Conservation (phyloP, 768 basidiomycete species). For the Agrocybe chaxingu region DNA sequence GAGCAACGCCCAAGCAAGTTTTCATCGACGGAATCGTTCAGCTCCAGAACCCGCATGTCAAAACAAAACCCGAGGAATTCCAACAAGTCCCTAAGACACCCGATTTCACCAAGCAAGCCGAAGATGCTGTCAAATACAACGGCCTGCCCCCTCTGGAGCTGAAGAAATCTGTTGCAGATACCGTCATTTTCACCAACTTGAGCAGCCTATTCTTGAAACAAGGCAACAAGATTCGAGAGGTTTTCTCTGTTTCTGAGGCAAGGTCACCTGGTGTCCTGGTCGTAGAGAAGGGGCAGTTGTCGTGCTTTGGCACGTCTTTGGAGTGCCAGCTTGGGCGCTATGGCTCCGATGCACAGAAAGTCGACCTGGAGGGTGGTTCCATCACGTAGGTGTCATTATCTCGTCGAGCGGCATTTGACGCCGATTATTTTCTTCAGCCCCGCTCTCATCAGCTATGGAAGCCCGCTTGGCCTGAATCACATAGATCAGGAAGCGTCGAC, state of each 20-base stretch:
- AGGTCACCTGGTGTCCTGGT: constrained; percentile 38
- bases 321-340: constrained; percentile 20
- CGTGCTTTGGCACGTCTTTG: constrained; percentile 42
- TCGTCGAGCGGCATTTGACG: constrained; percentile 3
- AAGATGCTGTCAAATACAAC: constrained; percentile 52
- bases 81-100: constrained; percentile 56
- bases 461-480: constrained; percentile 60
- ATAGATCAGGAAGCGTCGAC: constrained; percentile 58
- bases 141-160: constrained; percentile 64
- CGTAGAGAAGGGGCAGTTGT: constrained; percentile 49
- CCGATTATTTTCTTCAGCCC: constrained; percentile 33
- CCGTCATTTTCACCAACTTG: constrained; percentile 67
- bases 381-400: constrained; percentile 47
- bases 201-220: constrained; percentile 41
- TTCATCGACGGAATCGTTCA: constrained; percentile 86
- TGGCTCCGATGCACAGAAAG: constrained; percentile 22
- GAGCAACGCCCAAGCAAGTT: constrained; percentile 77
- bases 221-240: constrained; percentile 26
- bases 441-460: constrained; percentile 62
- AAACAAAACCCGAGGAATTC: constrained; percentile 48
- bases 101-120: constrained; percentile 56
- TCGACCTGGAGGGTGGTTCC: constrained; percentile 67
- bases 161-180: constrained; percentile 29
- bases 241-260: constrained; percentile 20
- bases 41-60: constrained; percentile 39